Evolutionary conservation across 1,284 basidiomycete genomes (phyloP).

Genomic region (Puccinia novopanici): DNA sequence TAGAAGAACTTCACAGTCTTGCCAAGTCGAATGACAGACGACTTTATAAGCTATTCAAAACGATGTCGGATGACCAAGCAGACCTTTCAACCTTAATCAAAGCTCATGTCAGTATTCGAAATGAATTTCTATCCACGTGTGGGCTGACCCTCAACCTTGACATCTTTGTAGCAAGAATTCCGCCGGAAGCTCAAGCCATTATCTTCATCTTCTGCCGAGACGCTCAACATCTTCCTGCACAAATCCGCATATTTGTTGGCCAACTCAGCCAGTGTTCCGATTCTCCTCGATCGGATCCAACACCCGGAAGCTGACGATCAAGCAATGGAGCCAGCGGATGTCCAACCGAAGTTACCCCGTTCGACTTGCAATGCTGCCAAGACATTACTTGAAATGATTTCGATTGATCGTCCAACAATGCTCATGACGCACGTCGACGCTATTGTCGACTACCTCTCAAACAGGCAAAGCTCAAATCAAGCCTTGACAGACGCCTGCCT

Average conservation of each 20-base stretch:
- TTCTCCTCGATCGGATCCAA: slow-evolving; percentile 69
- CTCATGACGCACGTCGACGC: slow-evolving; percentile 74
- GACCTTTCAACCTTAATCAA: slow-evolving; percentile 81
- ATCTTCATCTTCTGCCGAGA: slow-evolving; percentile 67
- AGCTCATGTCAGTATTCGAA: slow-evolving; percentile 65
- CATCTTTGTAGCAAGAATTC: slow-evolving; percentile 70
- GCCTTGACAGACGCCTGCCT: slow-evolving; percentile 70
- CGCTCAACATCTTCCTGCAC: slow-evolving; percentile 74
- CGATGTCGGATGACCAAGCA: slow-evolving; percentile 76
- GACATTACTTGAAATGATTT: slow-evolving; percentile 64
- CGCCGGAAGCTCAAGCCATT: slow-evolving; percentile 73
- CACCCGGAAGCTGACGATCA: slow-evolving; percentile 51
- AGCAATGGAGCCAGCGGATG: slow-evolving; percentile 10
- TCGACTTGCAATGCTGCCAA: slow-evolving; percentile 55
- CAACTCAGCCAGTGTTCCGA: slow-evolving; percentile 81
- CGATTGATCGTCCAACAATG: slow-evolving; percentile 75
- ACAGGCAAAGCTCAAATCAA: slow-evolving; percentile 63
- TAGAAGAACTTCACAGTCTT: slow-evolving; percentile 77
- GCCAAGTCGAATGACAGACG: slow-evolving; percentile 82
- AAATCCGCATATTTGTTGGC: slow-evolving; percentile 72
- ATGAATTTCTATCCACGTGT: slow-evolving; percentile 3
- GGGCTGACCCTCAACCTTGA: slow-evolving; percentile 53
- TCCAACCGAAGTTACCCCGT: slow-evolving; percentile 44
- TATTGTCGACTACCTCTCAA: slow-evolving; percentile 71
- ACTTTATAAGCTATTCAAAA: slow-evolving; percentile 79